Percentiles rank a stretch among this genome's conserved stretches.
Conservation (phyloP, 2,329 filamentous ascomycete genomes). For the Aspergillus sp. region DNA sequence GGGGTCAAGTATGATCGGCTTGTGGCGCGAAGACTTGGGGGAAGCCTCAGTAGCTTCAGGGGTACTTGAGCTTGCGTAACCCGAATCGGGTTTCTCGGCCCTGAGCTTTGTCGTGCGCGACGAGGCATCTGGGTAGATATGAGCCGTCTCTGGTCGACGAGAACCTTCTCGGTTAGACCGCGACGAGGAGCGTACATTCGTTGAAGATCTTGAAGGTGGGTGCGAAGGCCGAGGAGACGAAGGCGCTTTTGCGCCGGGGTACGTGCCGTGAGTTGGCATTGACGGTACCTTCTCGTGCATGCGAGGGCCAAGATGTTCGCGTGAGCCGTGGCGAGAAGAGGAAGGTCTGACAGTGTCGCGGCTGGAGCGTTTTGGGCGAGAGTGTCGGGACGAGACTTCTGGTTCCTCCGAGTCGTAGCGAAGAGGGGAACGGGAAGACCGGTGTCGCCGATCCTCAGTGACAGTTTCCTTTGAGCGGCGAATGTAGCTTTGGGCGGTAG, state of each 20-base stretch:
- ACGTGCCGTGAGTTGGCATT: slow-evolving; percentile 42
- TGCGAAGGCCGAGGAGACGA: slow-evolving; percentile 35
- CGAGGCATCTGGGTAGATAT: slow-evolving; percentile 31
- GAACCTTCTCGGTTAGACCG: slow-evolving; percentile 37
- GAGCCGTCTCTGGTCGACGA: slow-evolving; percentile 31
- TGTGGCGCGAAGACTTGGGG: slow-evolving; percentile 42
- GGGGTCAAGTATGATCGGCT: slow-evolving; percentile 35
- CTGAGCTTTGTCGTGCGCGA: slow-evolving; percentile 43
- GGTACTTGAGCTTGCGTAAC: slow-evolving; percentile 51
- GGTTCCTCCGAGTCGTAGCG: slow-evolving; percentile 36
- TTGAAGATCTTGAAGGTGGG: slow-evolving; percentile 36
- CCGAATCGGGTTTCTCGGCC: slow-evolving; percentile 47
- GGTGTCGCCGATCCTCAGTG: slow-evolving; percentile 32
- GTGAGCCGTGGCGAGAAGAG: slow-evolving; percentile 38
- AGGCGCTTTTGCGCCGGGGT: slow-evolving; percentile 36
- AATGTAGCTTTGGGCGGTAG: slow-evolving; percentile 45
- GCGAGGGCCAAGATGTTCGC: slow-evolving; percentile 35
- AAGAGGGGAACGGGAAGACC: slow-evolving; percentile 40
- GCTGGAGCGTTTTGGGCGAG: slow-evolving; percentile 37
- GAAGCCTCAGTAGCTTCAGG: slow-evolving; percentile 44
- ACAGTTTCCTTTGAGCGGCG: slow-evolving; percentile 34
- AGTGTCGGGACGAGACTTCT: slow-evolving; percentile 36
- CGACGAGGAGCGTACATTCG: slow-evolving; percentile 34
- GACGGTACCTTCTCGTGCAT: slow-evolving; percentile 37
- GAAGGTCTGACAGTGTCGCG: slow-evolving; percentile 29